Evolutionary conservation across 2,329 filamentous ascomycete genomes (phyloP), one percentile per base, ranked within the genome.

Genomic region (Apiospora aurea): DNA sequence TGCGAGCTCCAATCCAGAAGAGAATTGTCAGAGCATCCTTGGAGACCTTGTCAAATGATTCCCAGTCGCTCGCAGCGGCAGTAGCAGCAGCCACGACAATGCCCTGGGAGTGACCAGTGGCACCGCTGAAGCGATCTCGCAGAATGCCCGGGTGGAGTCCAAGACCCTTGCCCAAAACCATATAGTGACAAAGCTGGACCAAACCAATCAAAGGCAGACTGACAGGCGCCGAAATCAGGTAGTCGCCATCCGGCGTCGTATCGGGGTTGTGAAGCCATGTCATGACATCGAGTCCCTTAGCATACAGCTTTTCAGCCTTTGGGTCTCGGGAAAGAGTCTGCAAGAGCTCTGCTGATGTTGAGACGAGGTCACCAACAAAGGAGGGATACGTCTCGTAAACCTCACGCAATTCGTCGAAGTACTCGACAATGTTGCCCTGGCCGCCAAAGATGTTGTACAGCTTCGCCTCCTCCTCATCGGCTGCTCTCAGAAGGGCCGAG

Each of bases 341-440:
- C n/a, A 99, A 89, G 71, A 97, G 91, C 79, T 97, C 93, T 18
- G 96, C 95, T 10, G 95, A 92, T 34, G 91, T 89, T 41, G 89
- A 88, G 79, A 99, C 89, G 75, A 98, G 91, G 75, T 97, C 94
- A 76, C 94, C 93, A 6, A 98, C 91, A 76, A 99, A 97, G 41
- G 93, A 93, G 16, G 94, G 92, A 84, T 99, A 99, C 73, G 95
- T 97, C 78, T 88, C 91, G 86, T 96, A 96, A 72, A 98, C 90
- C 82, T 97, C 93, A 71, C 96, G 92, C 74, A 99, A 89, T 86
- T 99, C 96, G 77, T 99, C 96, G 79, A 99, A 99, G 85, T 99
- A 99, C 85, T 99, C 97, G 84, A 99, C 96, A 75, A 99, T 98
- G 83, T 99, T 99, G 78, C 96, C 96, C 82, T 99, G 96, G 8